Base-by-base conservation (phyloP, 1,284 basidiomycete species). In the Phellopilus nigrolimitatus region DNA sequence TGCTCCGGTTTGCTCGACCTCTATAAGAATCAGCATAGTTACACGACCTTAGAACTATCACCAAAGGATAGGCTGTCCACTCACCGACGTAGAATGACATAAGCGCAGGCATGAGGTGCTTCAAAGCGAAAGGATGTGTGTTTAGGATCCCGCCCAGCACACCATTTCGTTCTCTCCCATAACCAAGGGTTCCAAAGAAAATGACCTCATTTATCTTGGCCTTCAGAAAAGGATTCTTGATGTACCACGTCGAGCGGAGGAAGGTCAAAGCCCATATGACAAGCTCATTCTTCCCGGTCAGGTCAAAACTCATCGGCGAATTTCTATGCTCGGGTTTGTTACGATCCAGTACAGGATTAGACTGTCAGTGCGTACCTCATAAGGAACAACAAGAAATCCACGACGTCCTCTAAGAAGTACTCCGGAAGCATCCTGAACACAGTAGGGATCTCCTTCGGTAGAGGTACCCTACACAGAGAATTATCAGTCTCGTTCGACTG, bases 201-300 rank as follows among this genome's bases (percentile, higher is more conserved):
- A 97, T 67, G 5, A 90, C 86, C 63, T 95, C 92, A 57, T 97
- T 92, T 39, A 99, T 85, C 69, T 99, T 97, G n/a, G 93, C 85
- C 68, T 97, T 98, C 60, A 99, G 68, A 76, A 97, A 98, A 0
- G 97, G 97, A 60, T 99, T 99, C 72, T 97, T 97, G 73, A 99
- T 94, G 66, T 95, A 98, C 81, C 89, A 91, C 0, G 91, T 91
- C 4, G 93, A 97, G 5, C 89, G 87, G 50, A 99, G 73, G 78
- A 98, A 98, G 0, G 91, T 93, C 58, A 98, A 75, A 33, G 85
- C 80, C 68, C 98, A 99, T 0, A 84, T 80, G 57, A 98, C 74
- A n/a, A 99, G 72, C 60, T 95, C 94, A 24, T 84, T 82, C 70
- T 91, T 88, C 51, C 92, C 91, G 0, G 88, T 75, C 40, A 90